Evolutionary conservation across 75 land plant species (phyloP), one percentile per base, ranked within the genome.

Genomic region (Chamaecyparis obtusa): DNA sequence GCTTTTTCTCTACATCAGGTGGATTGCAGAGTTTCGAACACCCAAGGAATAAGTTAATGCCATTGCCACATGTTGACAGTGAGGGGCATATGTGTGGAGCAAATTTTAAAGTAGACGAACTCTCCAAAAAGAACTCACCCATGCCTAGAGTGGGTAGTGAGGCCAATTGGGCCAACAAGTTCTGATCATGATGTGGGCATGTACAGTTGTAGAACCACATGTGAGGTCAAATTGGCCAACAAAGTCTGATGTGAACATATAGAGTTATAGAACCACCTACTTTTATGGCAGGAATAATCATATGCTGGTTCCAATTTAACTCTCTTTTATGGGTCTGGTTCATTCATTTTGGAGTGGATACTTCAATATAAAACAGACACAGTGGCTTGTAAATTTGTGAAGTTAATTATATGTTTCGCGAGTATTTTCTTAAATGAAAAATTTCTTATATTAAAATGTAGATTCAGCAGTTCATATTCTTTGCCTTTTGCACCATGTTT

Each of bases 1-100:
- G 99, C 88, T 96, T 93, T 90, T 98, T 96, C 90, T 93, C 97
- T 9, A 92, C 92, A 30, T 88, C 94, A 51, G 90, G 91, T 37
- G 99, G 99, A 0, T 84, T 98, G 87, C 87, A 91, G 79, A 98
- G 99, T 87, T 96, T 87, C 84, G 98, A 95, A 92, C 97, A 98
- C 77, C 98, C 99, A 0, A 37, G 88, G 14, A 91, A 93, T 39
- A 91, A 92, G 90, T 35, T 98, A 88, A 96, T 90, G 88, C 91
- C 99, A 43, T 87, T 96, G 88, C 98, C 97, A 7, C 87, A 97
- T 85, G 94, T 98, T 41, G 99, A 98, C 87, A 98, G 99, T 87
- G 91, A 95, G 55, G 17, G 99, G 14, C 87, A 96, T 49, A 93
- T 97, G 46, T 96, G 99, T 85, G 99, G 99, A 80, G 79, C 95